Base-by-base conservation (phyloP, 495 filamentous ascomycete species). In the Penicillium herquei region DNA sequence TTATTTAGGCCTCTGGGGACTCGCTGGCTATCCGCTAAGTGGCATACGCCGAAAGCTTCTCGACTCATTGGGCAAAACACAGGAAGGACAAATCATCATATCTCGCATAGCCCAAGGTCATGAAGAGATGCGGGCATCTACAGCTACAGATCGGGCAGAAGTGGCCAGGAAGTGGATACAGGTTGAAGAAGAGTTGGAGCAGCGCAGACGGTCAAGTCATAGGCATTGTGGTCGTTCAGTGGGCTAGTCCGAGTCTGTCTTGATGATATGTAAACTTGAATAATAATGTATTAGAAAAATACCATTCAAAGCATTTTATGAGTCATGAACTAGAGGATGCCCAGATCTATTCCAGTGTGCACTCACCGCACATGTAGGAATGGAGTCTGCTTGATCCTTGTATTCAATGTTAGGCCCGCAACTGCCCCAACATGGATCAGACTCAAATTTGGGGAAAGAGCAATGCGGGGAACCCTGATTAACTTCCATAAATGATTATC, bases 11-110 rank as follows among this genome's bases (percentile, higher is more conserved):
- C 58, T 89, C 7, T 90, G 82, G 78, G 79, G 81, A 5, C 62
- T 92, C 4, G 83, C 86, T 0, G 88, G 85, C 1, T 91, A 91
- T 54, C 80, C 87, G 2, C 80, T 90, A 75, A 82, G 82, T 52
- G 90, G 90, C 1, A 74, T 93, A 4, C 86, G 90, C 65, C 84
- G 87, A 31, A 84, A 88, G 59, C 75, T 92, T 13, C 77, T 85
- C 32, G 85, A 81, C 11, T 58, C 80, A n/a, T 14, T 68, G 9
- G 63, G 65, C 16, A 66, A 51, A 33, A 55, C 40, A 1, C 53
- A 61, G 39, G 55, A 64, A 39, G 14, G 49, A 2, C 47, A 47
- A 17, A 62, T 68, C 30, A 34, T 68, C 0, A 3, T 51, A 3
- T 66, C 65, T 16, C 63, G 65, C 0, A 68, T 68, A 14, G 49